Base-by-base conservation (phyloP, 75 land plant species). In the Ceratopteris richardii region DNA sequence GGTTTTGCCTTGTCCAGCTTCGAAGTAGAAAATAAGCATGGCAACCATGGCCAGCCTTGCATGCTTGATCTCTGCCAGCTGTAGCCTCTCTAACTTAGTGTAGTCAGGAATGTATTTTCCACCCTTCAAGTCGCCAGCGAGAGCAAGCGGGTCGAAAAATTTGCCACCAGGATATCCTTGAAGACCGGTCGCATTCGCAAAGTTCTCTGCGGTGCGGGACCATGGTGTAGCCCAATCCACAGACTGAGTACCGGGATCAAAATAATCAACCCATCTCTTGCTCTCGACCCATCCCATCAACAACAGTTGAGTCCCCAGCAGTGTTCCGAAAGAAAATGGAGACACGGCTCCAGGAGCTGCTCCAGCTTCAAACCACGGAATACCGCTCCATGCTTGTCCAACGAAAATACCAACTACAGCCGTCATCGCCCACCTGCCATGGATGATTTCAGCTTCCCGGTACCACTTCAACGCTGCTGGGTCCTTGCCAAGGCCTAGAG, bases 201-300 rank as follows among this genome's bases (percentile, higher is more conserved):
- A 93, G 61, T 93, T 93, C 58, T 82, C 89, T 9, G 94, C 78
- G 16, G 98, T 88, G 26, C 71, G 59, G 0, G 98, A 93, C 98
- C 98, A 93, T 0, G 98, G 98, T 0, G 98, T 93, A 0, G 98
- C 98, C 98, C 98, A 93, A 24, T 93, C 98, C 31, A 88, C 72
- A 1, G 98, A 73, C 55, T 93, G 98, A 0, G 98, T 85, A 6
- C 81, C 79, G 0, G 94, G 98, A 62, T 82, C 80, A 82, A 80
- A 77, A 77, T 82, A 93, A 44, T 93, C 98, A 5, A 82, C 88
- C 89, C 89, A 93, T 29, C 98, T 52, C 74, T 93, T 93, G 75
- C 84, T 77, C 76, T 93, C 98, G 11, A 93, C 98, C 98, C 98
- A 88, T 0, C 98, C 98, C 98, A 93, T 93, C 17, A 93, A 74